These are phyloP conservation scores for Spergularia azorica DNA, from an alignment of 179 eudicot species.

Conservation along the genomic window DNA sequence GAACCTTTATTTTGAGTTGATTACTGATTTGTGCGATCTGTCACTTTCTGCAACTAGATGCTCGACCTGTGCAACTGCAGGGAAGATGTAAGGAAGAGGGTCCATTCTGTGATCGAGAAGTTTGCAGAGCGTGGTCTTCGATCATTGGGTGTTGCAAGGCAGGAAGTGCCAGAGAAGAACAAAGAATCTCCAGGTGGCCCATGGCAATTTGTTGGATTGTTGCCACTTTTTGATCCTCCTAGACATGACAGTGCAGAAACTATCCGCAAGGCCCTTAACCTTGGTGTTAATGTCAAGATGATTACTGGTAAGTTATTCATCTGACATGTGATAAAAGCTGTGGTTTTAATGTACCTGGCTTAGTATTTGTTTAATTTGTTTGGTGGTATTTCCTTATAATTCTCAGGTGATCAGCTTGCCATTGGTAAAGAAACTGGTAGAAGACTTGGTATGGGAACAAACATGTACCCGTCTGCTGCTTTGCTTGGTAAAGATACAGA, in stretches of 20 bases:
- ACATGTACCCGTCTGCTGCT: conserved; percentile 70
- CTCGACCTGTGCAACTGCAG: conserved; percentile 62
- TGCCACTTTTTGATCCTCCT: conserved; percentile 86
- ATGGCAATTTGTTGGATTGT: conserved; percentile 77
- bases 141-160: conserved; percentile 71
- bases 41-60: conserved; percentile 39
- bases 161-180: conserved; percentile 77
- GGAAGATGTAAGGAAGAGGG: conserved; percentile 63
- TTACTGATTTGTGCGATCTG: conserved; percentile 12
- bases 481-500: conserved; percentile 62
- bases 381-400: neutral
- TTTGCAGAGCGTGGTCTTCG: conserved; percentile 79
- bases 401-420: conserved; percentile 70
- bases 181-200: conserved; percentile 73
- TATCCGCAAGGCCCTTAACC: conserved; percentile 78
- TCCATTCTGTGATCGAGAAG: conserved; percentile 63
- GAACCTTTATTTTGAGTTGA: neutral
- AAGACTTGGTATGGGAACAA: conserved; percentile 80
- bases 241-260: conserved; percentile 89
- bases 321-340: neutral
- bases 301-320: conserved; percentile 55
- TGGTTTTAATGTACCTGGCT: neutral
- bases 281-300: conserved; percentile 86
- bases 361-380: neutral
- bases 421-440: conserved; percentile 78